Evolutionary conservation across 73 alveolate genomes (phyloP).

Genomic region (Paramecium biaurelia): DNA sequence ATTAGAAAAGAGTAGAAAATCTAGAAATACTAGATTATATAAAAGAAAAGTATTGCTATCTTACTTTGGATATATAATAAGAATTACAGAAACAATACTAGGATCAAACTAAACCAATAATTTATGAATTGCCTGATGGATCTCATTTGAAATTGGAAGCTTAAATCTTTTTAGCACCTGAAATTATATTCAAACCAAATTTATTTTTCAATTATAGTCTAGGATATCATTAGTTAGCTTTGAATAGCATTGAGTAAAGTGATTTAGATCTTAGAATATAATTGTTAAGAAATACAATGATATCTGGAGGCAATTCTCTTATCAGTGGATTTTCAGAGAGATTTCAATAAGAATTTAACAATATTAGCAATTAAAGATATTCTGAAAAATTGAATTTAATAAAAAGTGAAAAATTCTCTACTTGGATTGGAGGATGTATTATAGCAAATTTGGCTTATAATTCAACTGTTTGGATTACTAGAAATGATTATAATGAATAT

Average conservation of each 20-base stretch:
- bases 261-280: conserved; percentile 85
- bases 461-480: neutral
- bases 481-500: neutral
- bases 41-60: conserved; percentile 91
- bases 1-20: conserved; percentile 78
- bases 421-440: conserved; percentile 87
- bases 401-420: conserved; percentile 54
- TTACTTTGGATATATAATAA: conserved; percentile 80
- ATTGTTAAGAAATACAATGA: conserved; percentile 71
- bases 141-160: neutral
- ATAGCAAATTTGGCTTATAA: conserved; percentile 44
- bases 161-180: neutral
- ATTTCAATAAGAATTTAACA: conserved; percentile 76
- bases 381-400: conserved; percentile 50
- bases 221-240: neutral
- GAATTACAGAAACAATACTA: conserved; percentile 61
- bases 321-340: conserved; percentile 88
- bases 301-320: conserved; percentile 89
- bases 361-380: conserved; percentile 63
- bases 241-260: neutral
- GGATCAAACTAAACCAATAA: neutral
- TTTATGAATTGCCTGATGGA: neutral
- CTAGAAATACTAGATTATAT: conserved; percentile 87
- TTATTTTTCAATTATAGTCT: neutral
- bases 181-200: neutral